Evolutionary conservation across 768 basidiomycete genomes (phyloP).

Genomic region (Terana coerulea): DNA sequence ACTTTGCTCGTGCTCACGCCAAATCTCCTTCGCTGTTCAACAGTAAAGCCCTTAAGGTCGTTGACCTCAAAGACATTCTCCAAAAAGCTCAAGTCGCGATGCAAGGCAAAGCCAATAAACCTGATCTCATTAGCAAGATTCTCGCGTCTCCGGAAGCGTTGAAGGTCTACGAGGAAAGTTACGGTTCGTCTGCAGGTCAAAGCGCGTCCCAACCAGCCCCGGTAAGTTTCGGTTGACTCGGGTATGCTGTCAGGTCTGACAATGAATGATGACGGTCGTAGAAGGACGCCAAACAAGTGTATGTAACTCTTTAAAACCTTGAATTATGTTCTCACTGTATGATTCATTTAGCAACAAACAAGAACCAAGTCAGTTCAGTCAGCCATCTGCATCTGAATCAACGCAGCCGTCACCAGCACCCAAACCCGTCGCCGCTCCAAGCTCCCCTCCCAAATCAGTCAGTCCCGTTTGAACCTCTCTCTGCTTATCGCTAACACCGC

Average conservation of each 20-base stretch:
- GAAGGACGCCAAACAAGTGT: too few species aligned
- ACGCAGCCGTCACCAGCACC: background rate
- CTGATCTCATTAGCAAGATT: conserved; percentile 63
- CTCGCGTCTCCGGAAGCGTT: conserved; percentile 48
- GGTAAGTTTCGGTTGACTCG: too few species aligned
- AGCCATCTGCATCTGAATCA: background rate
- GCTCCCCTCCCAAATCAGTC: conserved; percentile 2
- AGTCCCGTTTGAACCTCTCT: background rate
- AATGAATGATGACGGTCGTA: too few species aligned
- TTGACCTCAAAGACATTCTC: conserved; percentile 65
- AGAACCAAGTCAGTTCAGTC: background rate
- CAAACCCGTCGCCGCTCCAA: background rate
- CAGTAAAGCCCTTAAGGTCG: conserved; percentile 65
- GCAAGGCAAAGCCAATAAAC: conserved; percentile 59
- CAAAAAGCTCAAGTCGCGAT: conserved; percentile 42
- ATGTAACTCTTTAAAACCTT: too few species aligned
- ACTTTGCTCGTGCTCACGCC: background rate
- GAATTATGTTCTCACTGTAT: too few species aligned
- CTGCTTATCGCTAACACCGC: background rate
- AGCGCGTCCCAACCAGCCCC: conserved; percentile 23
- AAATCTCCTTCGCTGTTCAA: background rate
- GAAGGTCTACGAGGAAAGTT: conserved; percentile 39
- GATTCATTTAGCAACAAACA: too few species aligned
- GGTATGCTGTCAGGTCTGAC: too few species aligned
- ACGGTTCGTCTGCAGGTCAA: conserved; percentile 16